A percentile compares a stretch with the other conserved stretches of the same genome.
phyloP scores from a whole-genome alignment of 768 basidiomycete species.

The Lactifluus piperatus region DNA sequence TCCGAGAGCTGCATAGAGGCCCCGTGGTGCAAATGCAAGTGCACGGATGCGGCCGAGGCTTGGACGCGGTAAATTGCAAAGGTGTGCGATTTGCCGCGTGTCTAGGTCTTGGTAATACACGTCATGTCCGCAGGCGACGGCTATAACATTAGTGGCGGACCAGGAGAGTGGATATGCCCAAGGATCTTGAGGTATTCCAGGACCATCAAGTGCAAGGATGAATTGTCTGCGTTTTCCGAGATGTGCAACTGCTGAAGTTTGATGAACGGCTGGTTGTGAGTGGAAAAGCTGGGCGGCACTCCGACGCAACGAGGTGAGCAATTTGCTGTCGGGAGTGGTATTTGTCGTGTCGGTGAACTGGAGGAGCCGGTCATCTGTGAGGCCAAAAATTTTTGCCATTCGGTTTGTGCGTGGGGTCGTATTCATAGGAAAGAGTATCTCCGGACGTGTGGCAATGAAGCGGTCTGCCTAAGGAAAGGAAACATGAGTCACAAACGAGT shows the following conservation, averaged over 20 bases:
- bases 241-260: slow-evolving; percentile 50
- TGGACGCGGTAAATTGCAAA: slow-evolving; percentile 34
- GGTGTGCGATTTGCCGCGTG: slow-evolving; percentile 42
- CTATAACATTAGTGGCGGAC: slow-evolving; percentile 51
- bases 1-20: slow-evolving; percentile 43
- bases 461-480: slow-evolving; percentile 41
- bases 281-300: slow-evolving; percentile 46
- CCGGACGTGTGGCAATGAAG: slow-evolving; percentile 48
- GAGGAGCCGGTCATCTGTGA: slow-evolving; percentile 47
- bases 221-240: slow-evolving; percentile 46
- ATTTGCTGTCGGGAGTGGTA: slow-evolving; percentile 30
- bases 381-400: slow-evolving; percentile 53
- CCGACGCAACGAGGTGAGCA: slow-evolving; percentile 41
- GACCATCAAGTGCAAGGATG: slow-evolving; percentile 53
- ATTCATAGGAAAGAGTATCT: slow-evolving; percentile 44
- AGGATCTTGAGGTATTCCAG: slow-evolving; percentile 45
- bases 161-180: slow-evolving; percentile 54
- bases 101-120: slow-evolving; percentile 57
- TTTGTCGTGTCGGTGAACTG: slow-evolving; percentile 38
- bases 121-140: slow-evolving; percentile 50
- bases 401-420: slow-evolving; percentile 60
- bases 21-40: slow-evolving; percentile 43
- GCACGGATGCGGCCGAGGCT: slow-evolving; percentile 34
- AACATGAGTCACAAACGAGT: not conserved
- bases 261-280: slow-evolving; percentile 24